Evolutionary conservation across 2,329 filamentous ascomycete species (phyloP), one percentile per base, ranked within the genome.

Genomic region (Ophiocordyceps australis): DNA sequence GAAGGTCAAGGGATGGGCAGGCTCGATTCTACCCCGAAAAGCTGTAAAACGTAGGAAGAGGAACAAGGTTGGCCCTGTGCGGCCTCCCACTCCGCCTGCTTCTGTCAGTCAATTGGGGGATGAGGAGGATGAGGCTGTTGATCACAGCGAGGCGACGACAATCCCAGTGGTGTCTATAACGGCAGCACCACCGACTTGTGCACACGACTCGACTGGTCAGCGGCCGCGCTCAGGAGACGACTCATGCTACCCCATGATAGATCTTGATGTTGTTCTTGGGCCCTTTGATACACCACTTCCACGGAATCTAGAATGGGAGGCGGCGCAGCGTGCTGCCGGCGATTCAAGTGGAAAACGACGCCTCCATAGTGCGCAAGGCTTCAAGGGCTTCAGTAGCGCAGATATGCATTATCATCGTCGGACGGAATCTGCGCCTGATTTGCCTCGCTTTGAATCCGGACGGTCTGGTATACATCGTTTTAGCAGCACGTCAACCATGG

Each of bases 211-310:
- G n/a, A n/a, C n/a, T n/a, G n/a, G 19, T 30, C 40, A 17, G 29
- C 42, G 11, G 31, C 46, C 4, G 52, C 53, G 40, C 12, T 30
- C 35, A 4, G 60, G 69, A 7, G 68, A 74, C 24, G 80, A 91
- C 31, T 47, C 66, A 4, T 64, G 74, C 27, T 80, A 73, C 41
- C 74, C 79, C 7, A 76, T 94, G 47, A 91, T 98, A 34, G 89
- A 98, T 47, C 57, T 98, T 22, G 89, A 98, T 52, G 86, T 85
- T 12, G 89, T 86, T 15, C 62, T 95, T 2, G 85, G 83, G 2
- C 83, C 86, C 0, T 92, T 93, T 49, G 89, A 91, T 40, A 92
- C 83, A 0, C 78, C 79, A 15, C 55, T 72, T 3, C 57, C 57
- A 17, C 59, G 59, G 9, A 73, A 72, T 30, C 55, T 65, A 3